Percentiles rank a stretch among this genome's conserved stretches.
Evolutionary conservation across 2,329 filamentous ascomycete species (phyloP).

Genomic region (Exophiala sp.): DNA sequence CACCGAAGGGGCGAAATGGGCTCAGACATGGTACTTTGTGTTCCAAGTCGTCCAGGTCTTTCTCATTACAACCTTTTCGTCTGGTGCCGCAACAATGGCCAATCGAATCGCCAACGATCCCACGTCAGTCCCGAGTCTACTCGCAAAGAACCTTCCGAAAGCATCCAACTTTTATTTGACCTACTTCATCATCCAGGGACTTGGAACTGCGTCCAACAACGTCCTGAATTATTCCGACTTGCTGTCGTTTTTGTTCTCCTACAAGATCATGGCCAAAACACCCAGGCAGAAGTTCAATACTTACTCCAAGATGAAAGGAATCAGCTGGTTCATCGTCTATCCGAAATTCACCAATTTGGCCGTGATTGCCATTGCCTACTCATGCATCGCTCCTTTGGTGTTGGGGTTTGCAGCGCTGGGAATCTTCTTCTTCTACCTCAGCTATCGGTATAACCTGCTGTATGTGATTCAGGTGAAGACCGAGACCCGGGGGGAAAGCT

Average conservation of each 20-base stretch:
- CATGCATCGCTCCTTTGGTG: conserved; percentile 78
- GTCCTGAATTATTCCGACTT: conserved; percentile 33
- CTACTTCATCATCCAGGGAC: conserved; percentile 87
- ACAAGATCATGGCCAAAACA: conserved; percentile 42
- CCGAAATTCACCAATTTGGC: conserved; percentile 77
- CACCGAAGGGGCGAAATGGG: conserved; percentile 76
- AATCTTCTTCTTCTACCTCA: conserved; percentile 72
- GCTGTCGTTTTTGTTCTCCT: conserved; percentile 47
- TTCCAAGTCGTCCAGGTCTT: conserved; percentile 77
- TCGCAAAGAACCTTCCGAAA: conserved; percentile 71
- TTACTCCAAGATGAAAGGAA: conserved; percentile 66
- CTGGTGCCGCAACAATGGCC: conserved; percentile 63
- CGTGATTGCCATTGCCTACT: conserved; percentile 79
- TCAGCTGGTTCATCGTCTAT: conserved; percentile 80
- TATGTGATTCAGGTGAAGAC: conserved; percentile 76
- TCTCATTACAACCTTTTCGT: conserved; percentile 73
- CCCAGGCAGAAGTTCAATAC: conserved; percentile 71
- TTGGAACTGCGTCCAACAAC: conserved; percentile 53
- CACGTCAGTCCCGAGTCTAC: conserved; percentile 54
- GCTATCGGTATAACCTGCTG: conserved; percentile 84
- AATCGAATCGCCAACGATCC: conserved; percentile 62
- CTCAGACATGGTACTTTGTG: conserved; percentile 80
- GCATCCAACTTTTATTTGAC: conserved; percentile 93
- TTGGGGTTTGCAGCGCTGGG: conserved; percentile 74
- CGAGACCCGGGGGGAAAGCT: conserved; percentile 82